phyloP scores from a whole-genome alignment of 176 grass and related monocot genomes.

The Oryza meyeriana region DNA sequence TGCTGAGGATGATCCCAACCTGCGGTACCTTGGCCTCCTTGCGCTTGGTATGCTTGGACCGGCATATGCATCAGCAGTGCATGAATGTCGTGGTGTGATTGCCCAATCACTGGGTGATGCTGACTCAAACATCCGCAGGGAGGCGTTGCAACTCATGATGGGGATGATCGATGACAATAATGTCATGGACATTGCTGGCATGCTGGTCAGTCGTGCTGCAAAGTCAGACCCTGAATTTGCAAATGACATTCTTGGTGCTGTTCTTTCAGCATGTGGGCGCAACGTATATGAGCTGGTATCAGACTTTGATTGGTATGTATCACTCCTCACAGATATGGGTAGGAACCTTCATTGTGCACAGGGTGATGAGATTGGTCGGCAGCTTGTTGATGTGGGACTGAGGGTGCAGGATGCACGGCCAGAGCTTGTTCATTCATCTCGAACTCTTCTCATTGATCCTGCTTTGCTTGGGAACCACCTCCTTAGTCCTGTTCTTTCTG shows the following conservation, averaged over 20 bases:
- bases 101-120: constrained; percentile 55
- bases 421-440: constrained; percentile 64
- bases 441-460: constrained; percentile 79
- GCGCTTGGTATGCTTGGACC: constrained; percentile 66
- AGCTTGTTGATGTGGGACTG: constrained; percentile 83
- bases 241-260: constrained; percentile 65
- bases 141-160: constrained; percentile 70
- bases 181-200: constrained; percentile 47
- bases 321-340: constrained; percentile 65
- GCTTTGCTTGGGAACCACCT: constrained; percentile 75
- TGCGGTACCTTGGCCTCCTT: constrained; percentile 82
- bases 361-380: constrained; percentile 75
- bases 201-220: constrained; percentile 58
- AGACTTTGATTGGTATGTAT: constrained; percentile 94
- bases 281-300: constrained; percentile 75
- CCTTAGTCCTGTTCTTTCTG: constrained; percentile 69
- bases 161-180: constrained; percentile 49
- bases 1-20: constrained; percentile 71
- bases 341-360: constrained; percentile 65
- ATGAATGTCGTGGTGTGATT: constrained; percentile 51
- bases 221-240: constrained; percentile 78
- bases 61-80: constrained; percentile 41
- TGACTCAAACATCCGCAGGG: constrained; percentile 60
- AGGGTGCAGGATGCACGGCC: constrained; percentile 77
- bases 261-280: constrained; percentile 61